Base-by-base conservation (phyloP, 2,329 filamentous ascomycete genomes). In the Endothia cerciana region DNA sequence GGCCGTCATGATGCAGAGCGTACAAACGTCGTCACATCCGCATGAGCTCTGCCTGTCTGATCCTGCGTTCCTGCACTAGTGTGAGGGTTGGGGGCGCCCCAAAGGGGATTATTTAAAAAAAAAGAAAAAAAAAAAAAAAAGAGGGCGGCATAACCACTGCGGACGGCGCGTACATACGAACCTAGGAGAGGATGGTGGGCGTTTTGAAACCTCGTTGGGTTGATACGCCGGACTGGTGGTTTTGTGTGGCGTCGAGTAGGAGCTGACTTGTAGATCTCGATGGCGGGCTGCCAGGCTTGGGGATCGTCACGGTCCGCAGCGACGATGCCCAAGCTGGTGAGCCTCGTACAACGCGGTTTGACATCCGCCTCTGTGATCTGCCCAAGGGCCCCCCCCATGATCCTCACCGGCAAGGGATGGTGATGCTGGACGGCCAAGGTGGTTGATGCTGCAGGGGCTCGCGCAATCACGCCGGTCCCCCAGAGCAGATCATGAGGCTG, bases 331-430 rank as follows among this genome's bases (percentile, higher is more conserved):
- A 33, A n/a, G 4, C 13, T 8, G n/a, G 22, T 4, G 30, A n/a
- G 33, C 51, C 30, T 56, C 33, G 30, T 13, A 38, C 7, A 30
- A 25, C 11, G 33, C 55, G 41, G 56, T n/a, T 28, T 19, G 7
- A 33, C 53, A 36, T 56, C 30, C 25, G 7, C n/a, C n/a, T 33
- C 33, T 5, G 33, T 36, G 58, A 60, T 60, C 58, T 45, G 17
- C 58, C 22, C 58, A 49, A 28, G 58, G 41, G 30, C 47, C 13
- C 28, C 58, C 47, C 13, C 28, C 58, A 36, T 45, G 58, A 60
- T 60, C 58, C 36, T 36, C 56, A 28, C 36, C 17, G 28, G 57
- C 41, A n/a, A 47, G 11, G 15, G 8, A 40, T 36, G 56, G 17
- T 58, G 53, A 58, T 36, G 33, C 6, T 10, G 4, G 33, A 36